A percentile compares a stretch with the other conserved stretches of the same genome.
phyloP scores from a whole-genome alignment of 768 basidiomycete genomes.

The Phanerochaete carnosa region DNA sequence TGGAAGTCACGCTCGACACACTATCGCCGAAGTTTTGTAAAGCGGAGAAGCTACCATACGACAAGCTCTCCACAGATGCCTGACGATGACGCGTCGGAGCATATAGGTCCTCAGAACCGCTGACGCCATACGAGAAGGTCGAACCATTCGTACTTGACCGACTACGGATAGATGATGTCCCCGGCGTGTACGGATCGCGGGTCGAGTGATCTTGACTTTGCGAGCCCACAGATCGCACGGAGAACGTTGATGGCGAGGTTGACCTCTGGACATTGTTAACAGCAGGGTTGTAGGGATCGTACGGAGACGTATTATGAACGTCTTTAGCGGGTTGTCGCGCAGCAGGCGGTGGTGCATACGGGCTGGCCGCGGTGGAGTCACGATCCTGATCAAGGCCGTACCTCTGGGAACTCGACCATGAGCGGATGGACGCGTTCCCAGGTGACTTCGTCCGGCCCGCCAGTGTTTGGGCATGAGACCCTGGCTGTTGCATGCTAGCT shows the following conservation, averaged over 20 bases:
- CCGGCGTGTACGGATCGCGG: constrained; percentile 20
- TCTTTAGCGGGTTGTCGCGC: constrained; percentile 2
- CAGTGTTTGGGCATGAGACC: constrained; percentile 4
- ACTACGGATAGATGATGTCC: background rate
- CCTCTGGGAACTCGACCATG: constrained; percentile 6
- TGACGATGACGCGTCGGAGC: constrained; percentile 11
- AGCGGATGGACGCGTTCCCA: constrained; percentile 6
- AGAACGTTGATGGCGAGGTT: constrained; percentile 24
- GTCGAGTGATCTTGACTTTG: background rate
- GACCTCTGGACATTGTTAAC: constrained; percentile 24
- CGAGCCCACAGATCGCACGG: constrained; percentile 19
- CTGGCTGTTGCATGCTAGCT: background rate
- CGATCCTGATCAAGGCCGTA: constrained; percentile 1
- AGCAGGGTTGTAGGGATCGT: constrained; percentile 9
- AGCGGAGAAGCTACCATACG: constrained; percentile 6
- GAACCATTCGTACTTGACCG: constrained; percentile 14
- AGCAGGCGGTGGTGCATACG: background rate
- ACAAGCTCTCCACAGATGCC: constrained; percentile 12
- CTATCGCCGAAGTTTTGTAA: background rate
- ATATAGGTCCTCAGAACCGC: constrained; percentile 10
- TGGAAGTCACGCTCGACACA: background rate
- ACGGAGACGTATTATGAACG: background rate
- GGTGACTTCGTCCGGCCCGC: constrained; percentile 9
- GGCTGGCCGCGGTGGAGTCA: background rate
- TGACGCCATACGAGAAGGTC: constrained; percentile 3